These are phyloP conservation scores for Xylaria multiplex DNA, from an alignment of 2,329 filamentous ascomycete genomes.

Conservation along the genomic window DNA sequence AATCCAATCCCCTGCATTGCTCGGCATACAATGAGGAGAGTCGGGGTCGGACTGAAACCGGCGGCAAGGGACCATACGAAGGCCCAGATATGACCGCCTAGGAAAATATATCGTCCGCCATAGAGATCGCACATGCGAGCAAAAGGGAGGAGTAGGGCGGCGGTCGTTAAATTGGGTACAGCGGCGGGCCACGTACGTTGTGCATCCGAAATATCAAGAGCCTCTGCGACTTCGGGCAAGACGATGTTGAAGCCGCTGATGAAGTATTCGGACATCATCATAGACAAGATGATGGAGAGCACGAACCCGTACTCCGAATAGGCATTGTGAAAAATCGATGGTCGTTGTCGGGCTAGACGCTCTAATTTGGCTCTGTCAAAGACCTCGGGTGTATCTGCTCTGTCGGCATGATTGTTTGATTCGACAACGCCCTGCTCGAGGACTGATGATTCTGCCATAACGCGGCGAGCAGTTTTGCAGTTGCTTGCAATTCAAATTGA, in stretches of 20 bases:
- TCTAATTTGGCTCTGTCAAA: slow-evolving; percentile 56
- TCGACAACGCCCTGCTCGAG: slow-evolving; percentile 29
- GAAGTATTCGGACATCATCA: slow-evolving; percentile 75
- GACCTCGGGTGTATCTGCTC: slow-evolving; percentile 36
- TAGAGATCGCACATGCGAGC: slow-evolving; percentile 69
- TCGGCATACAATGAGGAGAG: slow-evolving; percentile 78
- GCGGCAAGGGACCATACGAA: slow-evolving; percentile 73
- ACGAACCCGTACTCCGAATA: slow-evolving; percentile 68
- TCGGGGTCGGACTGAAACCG: slow-evolving; percentile 73
- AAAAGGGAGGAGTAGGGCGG: slow-evolving; percentile 68
- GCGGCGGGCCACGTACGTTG: slow-evolving; percentile 72
- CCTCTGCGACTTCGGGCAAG: slow-evolving; percentile 69
- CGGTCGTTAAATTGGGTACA: slow-evolving; percentile 66
- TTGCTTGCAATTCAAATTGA: not conserved
- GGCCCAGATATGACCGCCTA: slow-evolving; percentile 71
- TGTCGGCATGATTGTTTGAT: slow-evolving; percentile 27
- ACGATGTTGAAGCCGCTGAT: slow-evolving; percentile 81
- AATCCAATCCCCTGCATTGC: slow-evolving; percentile 79
- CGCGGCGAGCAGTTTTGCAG: slow-evolving; percentile 17
- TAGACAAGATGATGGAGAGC: slow-evolving; percentile 66
- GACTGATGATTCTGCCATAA: slow-evolving; percentile 26
- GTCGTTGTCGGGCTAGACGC: slow-evolving; percentile 67
- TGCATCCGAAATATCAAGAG: slow-evolving; percentile 70
- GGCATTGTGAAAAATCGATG: slow-evolving; percentile 59
- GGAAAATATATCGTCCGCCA: slow-evolving; percentile 69